phyloP scores from a whole-genome alignment of 2,329 filamentous ascomycete genomes.

The Ceratocystis smalleyi region DNA sequence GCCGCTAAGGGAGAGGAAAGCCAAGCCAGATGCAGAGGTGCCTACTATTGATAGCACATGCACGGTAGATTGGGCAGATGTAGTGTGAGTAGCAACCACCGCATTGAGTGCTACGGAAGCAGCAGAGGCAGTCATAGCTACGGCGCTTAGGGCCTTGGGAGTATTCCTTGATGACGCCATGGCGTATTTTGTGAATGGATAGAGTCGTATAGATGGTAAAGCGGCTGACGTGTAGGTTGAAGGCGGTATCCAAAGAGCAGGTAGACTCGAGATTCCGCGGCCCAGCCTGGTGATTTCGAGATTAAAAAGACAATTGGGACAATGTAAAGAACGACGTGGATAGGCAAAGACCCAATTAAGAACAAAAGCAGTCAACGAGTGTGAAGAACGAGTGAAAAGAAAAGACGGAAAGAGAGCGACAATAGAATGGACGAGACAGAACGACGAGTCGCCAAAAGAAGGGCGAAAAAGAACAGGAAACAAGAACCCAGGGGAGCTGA shows the following conservation, averaged over 20 bases:
- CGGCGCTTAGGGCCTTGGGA: constrained; percentile 9
- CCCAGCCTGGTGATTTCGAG: constrained; percentile 2
- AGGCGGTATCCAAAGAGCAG: background rate
- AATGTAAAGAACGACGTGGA: background rate
- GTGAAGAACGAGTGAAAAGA: background rate
- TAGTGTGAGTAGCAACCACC: constrained; percentile 9
- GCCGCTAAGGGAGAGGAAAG: constrained; percentile 8
- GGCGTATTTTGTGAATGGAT: constrained; percentile 2
- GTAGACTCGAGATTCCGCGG: background rate
- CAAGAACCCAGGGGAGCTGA: background rate
- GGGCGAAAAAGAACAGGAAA: background rate
- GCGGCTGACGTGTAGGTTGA: background rate
- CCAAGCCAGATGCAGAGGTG: constrained; percentile 11
- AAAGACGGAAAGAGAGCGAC: background rate
- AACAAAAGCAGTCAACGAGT: background rate
- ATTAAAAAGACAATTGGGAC: background rate
- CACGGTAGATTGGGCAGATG: constrained; percentile 11
- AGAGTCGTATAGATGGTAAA: background rate
- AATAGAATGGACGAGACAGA: background rate
- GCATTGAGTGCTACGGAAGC: constrained; percentile 12
- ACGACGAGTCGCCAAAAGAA: background rate
- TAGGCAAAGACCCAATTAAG: background rate
- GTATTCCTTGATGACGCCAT: constrained; percentile 9
- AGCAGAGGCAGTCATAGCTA: constrained; percentile 11
- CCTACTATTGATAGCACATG: constrained; percentile 13